phyloP scores from a whole-genome alignment of 345 rosid species.

The Gossypium thurberi region DNA sequence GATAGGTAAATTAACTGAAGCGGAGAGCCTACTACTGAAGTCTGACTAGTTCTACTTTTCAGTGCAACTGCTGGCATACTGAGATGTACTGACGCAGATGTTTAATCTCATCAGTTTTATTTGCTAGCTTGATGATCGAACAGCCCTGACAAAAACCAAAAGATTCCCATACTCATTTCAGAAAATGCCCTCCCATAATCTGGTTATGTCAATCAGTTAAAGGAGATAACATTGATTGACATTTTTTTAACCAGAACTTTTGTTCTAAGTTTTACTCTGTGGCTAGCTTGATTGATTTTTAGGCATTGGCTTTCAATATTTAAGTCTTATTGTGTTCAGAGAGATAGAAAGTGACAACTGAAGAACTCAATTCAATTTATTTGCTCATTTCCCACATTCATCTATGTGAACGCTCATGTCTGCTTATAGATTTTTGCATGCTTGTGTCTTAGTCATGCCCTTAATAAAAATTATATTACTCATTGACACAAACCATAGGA shows the following conservation, averaged over 20 bases:
- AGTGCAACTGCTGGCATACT: not conserved
- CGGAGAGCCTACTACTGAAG: too few species aligned
- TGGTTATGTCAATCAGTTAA: not conserved
- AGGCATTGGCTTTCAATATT: not conserved
- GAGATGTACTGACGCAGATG: not conserved
- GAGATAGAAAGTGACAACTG: conserved; percentile 5
- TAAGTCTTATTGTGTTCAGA: not conserved
- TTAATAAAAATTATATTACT: not conserved
- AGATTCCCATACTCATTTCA: not conserved
- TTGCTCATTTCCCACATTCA: not conserved
- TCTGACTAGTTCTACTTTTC: too few species aligned
- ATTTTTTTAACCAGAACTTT: not conserved
- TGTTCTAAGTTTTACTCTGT: not conserved
- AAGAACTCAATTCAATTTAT: not conserved
- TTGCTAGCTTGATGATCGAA: not conserved
- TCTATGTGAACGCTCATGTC: not conserved
- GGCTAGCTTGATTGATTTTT: not conserved
- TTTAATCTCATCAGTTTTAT: conserved; percentile 1
- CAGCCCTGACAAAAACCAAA: not conserved
- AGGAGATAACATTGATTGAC: not conserved
- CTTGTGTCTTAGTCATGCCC: not conserved
- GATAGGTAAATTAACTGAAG: not conserved
- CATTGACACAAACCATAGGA: not conserved
- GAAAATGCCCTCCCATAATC: not conserved
- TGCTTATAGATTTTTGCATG: not conserved